Base-by-base conservation (phyloP, 768 basidiomycete genomes). In the Termitomyces bulborhizus region DNA sequence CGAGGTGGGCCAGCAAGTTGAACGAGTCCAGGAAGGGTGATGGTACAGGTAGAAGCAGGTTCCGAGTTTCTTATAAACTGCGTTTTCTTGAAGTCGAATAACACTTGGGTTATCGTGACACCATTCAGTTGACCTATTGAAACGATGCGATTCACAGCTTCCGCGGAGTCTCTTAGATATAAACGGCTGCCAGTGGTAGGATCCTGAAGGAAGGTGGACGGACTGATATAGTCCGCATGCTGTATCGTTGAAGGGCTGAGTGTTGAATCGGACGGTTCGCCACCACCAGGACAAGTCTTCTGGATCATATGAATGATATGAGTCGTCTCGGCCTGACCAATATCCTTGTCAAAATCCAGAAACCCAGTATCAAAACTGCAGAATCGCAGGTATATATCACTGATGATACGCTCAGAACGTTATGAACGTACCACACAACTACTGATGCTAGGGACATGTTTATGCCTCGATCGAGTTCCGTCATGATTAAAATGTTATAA, bases 401-500 rank as follows among this genome's bases (percentile, higher is more conserved):
- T 24, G 47, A 9, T 40, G 18, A 41, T 40, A 49, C 29, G 24
- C 16, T 40, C 4, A 45, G 24, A 46, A 27, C 4, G 46, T 31
- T 13, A 43, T 48, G 47, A 13, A 60, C 78, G 45, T 57, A 88
- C 88, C 84, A 75, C 62, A 91, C 76, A 9, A 91, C 77, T 29
- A 85, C 68, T 6, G 79, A 75, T 6, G 76, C 79, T 31, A 74
- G 74, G 6, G 84, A 81, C 27, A 87, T 51, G 46, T 83, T 83
- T 11, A 86, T 60, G 63, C 86, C 85, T 64, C 86, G 82, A 5
- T 75, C 67, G 1, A 76, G 74, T 60, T 81, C 81, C 1, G 82
- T 84, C 29, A 79, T 71, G 32, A 92, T 71, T 32, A 90, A 68
- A 9, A 90, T 70, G 63, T 92, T 92, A 58, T 73, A 76, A 9